Evolutionary conservation across 2,329 filamentous ascomycete species (phyloP).

Genomic region (Thelonectria blattea): DNA sequence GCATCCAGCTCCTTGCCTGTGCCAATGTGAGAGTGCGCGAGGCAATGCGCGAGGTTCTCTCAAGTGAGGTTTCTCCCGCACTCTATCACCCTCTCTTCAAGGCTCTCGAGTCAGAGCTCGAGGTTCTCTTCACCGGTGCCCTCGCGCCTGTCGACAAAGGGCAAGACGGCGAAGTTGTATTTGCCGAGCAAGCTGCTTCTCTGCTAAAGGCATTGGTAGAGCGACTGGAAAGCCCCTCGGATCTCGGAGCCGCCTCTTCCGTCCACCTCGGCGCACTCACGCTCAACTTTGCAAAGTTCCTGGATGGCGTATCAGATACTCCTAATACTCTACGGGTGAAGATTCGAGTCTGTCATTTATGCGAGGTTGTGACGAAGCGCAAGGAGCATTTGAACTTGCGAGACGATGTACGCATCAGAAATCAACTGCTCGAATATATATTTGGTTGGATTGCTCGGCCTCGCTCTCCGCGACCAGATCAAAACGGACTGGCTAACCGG

Average conservation of each 20-base stretch:
- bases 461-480: conserved; percentile 56
- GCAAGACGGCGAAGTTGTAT: conserved; percentile 66
- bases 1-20: conserved; percentile 69
- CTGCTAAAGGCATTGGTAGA: conserved; percentile 69
- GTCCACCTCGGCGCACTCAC: conserved; percentile 69
- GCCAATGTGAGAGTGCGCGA: conserved; percentile 69
- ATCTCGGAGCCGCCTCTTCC: conserved; percentile 66
- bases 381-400: conserved; percentile 73
- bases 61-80: conserved; percentile 66
- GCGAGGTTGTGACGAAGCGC: conserved; percentile 67
- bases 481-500: conserved; percentile 48
- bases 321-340: conserved; percentile 66
- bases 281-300: conserved; percentile 70
- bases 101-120: conserved; percentile 68
- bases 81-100: conserved; percentile 69
- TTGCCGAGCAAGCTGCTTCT: conserved; percentile 71
- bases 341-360: conserved; percentile 72
- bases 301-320: conserved; percentile 64
- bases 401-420: conserved; percentile 72
- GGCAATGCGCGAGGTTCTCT: conserved; percentile 69
- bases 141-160: conserved; percentile 57
- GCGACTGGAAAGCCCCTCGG: conserved; percentile 66
- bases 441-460: conserved; percentile 72
- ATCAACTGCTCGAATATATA: conserved; percentile 71
- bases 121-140: conserved; percentile 65